Evolutionary conservation across 1,284 basidiomycete genomes (phyloP).

Genomic region (Bondarzewia mesenterica): DNA sequence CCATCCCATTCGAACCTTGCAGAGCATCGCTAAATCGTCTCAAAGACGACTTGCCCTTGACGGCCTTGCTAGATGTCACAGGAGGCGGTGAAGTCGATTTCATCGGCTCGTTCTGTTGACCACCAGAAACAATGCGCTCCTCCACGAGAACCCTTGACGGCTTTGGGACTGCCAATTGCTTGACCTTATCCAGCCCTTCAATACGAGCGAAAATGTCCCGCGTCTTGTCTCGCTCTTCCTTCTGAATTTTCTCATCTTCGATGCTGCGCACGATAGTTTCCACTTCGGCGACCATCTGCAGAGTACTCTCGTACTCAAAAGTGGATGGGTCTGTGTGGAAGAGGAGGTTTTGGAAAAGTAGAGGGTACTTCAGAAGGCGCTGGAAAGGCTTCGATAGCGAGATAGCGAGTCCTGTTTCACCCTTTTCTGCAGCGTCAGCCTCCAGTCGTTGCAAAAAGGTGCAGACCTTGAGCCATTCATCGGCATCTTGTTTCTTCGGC

Average conservation of each 20-base stretch:
- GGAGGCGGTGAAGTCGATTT: slow-evolving; percentile 43
- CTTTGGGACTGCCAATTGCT: slow-evolving; percentile 82
- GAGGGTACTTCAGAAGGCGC: slow-evolving; percentile 91
- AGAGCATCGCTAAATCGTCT: slow-evolving; percentile 80
- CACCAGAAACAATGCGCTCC: slow-evolving; percentile 45
- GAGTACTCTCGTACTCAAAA: slow-evolving; percentile 92
- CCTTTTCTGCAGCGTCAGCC: slow-evolving; percentile 71
- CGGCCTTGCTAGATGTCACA: slow-evolving; percentile 34
- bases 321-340: slow-evolving; percentile 96
- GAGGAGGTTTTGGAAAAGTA: slow-evolving; percentile 95
- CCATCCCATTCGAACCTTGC: slow-evolving; percentile 44
- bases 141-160: slow-evolving; percentile 81
- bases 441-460: slow-evolving; percentile 70
- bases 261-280: slow-evolving; percentile 93
- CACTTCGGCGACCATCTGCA: slow-evolving; percentile 95
- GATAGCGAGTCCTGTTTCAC: slow-evolving; percentile 90
- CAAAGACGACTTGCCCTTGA: slow-evolving; percentile 76
- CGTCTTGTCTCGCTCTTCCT: slow-evolving; percentile 91
- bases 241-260: slow-evolving; percentile 95
- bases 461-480: slow-evolving; percentile 71
- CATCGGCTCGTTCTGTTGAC: slow-evolving; percentile 8
- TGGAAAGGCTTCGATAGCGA: slow-evolving; percentile 96
- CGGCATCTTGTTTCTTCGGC: slow-evolving; percentile 70
- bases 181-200: slow-evolving; percentile 88
- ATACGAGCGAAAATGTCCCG: slow-evolving; percentile 93